A percentile compares a stretch with the other conserved stretches of the same genome.
Evolutionary conservation across 352 stramenopile species (phyloP).

Genomic region (Aphanomyces invadans): DNA sequence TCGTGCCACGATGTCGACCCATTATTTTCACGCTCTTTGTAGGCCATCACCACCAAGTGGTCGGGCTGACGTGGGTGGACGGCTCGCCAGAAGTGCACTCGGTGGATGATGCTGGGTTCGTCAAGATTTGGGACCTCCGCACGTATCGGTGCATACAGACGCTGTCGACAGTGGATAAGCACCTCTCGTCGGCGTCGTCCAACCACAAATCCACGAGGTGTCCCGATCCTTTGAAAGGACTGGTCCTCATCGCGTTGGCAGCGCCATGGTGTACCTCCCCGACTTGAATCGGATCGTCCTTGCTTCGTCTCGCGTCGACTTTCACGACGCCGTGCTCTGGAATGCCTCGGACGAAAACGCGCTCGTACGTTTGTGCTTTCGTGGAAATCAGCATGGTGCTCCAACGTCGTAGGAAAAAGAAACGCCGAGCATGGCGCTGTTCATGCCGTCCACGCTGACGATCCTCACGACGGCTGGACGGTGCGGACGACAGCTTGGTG

Average conservation of each 20-base stretch:
- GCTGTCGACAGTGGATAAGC: neutral
- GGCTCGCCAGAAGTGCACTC: constrained; percentile 45
- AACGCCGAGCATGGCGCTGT: neutral
- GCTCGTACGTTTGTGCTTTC: neutral
- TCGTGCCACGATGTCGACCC: neutral
- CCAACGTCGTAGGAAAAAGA: constrained; percentile 5
- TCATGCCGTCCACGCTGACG: constrained; percentile 7
- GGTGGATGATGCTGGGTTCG: constrained; percentile 38
- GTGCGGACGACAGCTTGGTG: neutral
- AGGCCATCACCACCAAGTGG: constrained; percentile 39
- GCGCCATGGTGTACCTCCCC: constrained; percentile 38
- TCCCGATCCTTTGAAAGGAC: neutral
- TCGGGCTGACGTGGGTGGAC: constrained; percentile 43
- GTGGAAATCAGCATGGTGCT: neutral
- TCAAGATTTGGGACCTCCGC: constrained; percentile 51
- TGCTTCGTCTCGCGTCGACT: constrained; percentile 45
- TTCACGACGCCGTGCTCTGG: constrained; percentile 32
- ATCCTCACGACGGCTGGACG: constrained; percentile 8
- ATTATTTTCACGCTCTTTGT: neutral
- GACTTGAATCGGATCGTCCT: constrained; percentile 36
- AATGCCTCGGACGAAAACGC: constrained; percentile 9
- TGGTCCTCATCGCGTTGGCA: constrained; percentile 23
- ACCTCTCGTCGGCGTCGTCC: neutral
- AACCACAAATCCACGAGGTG: neutral
- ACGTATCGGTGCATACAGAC: constrained; percentile 41